Base-by-base conservation (phyloP, 257 asterid genomes). In the Rehmannia glutinosa region DNA sequence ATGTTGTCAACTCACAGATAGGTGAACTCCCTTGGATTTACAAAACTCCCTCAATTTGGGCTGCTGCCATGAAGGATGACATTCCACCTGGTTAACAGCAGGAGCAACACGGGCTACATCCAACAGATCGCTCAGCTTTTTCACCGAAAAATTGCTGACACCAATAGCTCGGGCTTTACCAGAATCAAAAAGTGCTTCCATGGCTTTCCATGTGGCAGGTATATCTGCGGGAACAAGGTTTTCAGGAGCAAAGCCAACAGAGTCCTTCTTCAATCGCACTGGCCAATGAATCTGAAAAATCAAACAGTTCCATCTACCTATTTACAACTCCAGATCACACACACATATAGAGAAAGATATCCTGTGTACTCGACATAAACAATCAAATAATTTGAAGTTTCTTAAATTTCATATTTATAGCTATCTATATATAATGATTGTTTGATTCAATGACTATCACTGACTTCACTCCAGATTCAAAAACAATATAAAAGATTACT, bases 11-110 rank as follows among this genome's bases (percentile, higher is more conserved):
- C 97, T 85, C 76, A 90, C 97, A 19, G 96, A 85, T 43, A 90
- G 80, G 80, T 90, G 97, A 72, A 87, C 87, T 39, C 95, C 91
- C 70, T 86, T 84, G 62, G 89, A 77, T 73, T 84, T 77, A 65
- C 97, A 90, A 36, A 90, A 81, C 24, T 84, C 92, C 33, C 68
- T 69, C 52, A 90, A 77, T 67, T 87, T 87, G 28, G 78, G 1
- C 78, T 86, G 97, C 69, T 84, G 95, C 96, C 97, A 90, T 0
- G 83, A 57, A 69, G 96, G 96, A 77, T 90, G 97, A 57, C 96
- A 90, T 68, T 90, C 97, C 27, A 90, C 97, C 76, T 90, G 97
- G 73, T 86, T 62, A 45, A 84, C 96, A 63, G 97, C 89, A 19
- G 97, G 97, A 49, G 90, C 87, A 75, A 87, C 54, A 23, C 89